Base-by-base conservation (phyloP, 139 green algal genomes). In the Tetradesmus lagerheimii region DNA sequence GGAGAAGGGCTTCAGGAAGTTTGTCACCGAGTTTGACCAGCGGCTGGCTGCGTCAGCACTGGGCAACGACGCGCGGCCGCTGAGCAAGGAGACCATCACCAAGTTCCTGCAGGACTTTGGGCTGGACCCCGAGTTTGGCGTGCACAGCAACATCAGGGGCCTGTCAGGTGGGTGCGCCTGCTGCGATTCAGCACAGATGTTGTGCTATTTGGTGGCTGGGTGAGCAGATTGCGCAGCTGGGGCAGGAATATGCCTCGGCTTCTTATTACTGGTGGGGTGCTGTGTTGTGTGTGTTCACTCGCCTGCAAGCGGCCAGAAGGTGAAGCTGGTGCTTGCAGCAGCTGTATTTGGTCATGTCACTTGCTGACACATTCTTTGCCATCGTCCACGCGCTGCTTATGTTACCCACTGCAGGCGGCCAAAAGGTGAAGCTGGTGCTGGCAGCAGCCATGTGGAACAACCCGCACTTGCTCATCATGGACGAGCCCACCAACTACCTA, bases 401-500 rank as follows among this genome's bases (percentile, higher is more conserved):
- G 8, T 74, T 4, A n/a, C 5, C 62, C 5, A 4, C 81, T 75
- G 37, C 83, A 88, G 96, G 92, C 71, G 96, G 96, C 20, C 96
- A 98, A 92, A 97, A 98, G 95, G 95, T 98, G 31, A 98, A 98
- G 95, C 91, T 98, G 62, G 96, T 99, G 89, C 90, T 96, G 34
- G 93, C 93, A 4, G 91, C 96, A 14, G 95, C 96, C 84, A 97
- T 95, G 90, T 98, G 96, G 96, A 95, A 96, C 86, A 96, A 96
- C 88, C 96, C 96, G 16, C 96, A 98, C 93, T 95, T 98, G 57
- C 91, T 98, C 35, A 95, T 98, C 87, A 94, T 98, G 91, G 96
- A 98, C 90, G 96, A 98, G 93, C 96, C 96, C 74, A 98, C 96
- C 91, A 98, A 98, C 93, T 98, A 98, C 94, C 94, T 98, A 64